Evolutionary conservation across 1,139 yeast genomes (phyloP).

Genomic region (Yamadazyma epiphylla): DNA sequence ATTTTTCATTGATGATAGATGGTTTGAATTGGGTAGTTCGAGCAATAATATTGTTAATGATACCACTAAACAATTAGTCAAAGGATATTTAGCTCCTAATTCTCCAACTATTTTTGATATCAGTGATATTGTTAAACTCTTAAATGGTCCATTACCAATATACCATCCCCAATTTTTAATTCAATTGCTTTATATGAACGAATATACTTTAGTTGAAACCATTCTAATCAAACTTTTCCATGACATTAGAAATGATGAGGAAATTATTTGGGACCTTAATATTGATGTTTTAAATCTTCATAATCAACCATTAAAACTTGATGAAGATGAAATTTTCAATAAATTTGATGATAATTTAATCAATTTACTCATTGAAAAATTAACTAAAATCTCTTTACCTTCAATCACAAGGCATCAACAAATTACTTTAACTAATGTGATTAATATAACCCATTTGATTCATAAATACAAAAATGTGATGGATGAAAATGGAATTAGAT

Average conservation of each 20-base stretch:
- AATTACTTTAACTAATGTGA: conserved; percentile 68
- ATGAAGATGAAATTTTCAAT: conserved; percentile 24
- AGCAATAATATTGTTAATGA: conserved; percentile 25
- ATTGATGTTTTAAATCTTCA: conserved; percentile 21
- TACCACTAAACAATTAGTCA: conserved; percentile 48
- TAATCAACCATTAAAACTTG: conserved; percentile 17
- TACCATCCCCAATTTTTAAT: conserved; percentile 90
- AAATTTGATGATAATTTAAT: conserved; percentile 47
- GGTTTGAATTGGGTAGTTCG: conserved; percentile 33
- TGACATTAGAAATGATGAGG: conserved; percentile 39
- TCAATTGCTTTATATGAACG: conserved; percentile 68
- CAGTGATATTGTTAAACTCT: conserved; percentile 60
- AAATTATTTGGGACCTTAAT: conserved; percentile 33
- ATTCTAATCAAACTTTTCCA: conserved; percentile 54
- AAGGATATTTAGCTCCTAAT: conserved; percentile 20
- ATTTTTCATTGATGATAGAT: conserved; percentile 73
- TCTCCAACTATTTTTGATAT: conserved; percentile 18
- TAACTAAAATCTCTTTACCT: conserved; percentile 68
- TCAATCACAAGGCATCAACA: conserved; percentile 89
- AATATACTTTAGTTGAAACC: conserved; percentile 51
- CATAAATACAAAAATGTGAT: conserved; percentile 44
- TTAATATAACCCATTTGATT: conserved; percentile 59
- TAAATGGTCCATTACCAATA: conserved; percentile 86
- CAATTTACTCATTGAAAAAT: conserved; percentile 51
- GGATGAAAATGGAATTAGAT: conserved; percentile 72